These are phyloP conservation scores for Sporisorium scitamineum DNA, from an alignment of 1,284 basidiomycete genomes.

Conservation along the genomic window DNA sequence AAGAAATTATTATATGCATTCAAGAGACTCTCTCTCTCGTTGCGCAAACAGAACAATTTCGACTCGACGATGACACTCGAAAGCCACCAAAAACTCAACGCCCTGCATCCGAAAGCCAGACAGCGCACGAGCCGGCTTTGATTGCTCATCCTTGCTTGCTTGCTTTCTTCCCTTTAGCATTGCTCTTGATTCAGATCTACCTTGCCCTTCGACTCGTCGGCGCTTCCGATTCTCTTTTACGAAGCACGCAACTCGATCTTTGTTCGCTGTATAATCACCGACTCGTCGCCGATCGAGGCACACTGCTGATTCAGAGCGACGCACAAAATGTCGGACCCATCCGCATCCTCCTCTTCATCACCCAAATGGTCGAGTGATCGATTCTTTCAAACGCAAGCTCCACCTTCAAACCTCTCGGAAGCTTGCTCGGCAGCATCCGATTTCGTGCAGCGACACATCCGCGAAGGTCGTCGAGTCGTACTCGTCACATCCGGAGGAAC, in stretches of 20 bases:
- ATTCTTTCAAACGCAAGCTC: slow-evolving; percentile 58
- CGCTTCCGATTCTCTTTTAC: background rate
- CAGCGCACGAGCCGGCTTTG: slow-evolving; percentile 29
- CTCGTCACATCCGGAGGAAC: slow-evolving; percentile 78
- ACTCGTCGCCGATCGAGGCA: background rate
- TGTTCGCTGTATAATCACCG: background rate
- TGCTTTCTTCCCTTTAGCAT: background rate
- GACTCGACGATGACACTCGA: background rate
- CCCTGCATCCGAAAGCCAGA: background rate
- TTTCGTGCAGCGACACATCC: slow-evolving; percentile 80
- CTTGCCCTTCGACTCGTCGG: background rate
- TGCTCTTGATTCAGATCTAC: background rate
- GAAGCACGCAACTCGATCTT: background rate
- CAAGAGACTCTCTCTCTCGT: too few relatives aligned
- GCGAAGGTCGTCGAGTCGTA: slow-evolving; percentile 81
- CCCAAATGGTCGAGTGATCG: slow-evolving; percentile 53
- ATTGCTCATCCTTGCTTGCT: background rate
- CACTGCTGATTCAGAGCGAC: too few relatives aligned
- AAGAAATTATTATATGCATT: too few relatives aligned
- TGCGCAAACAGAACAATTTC: background rate
- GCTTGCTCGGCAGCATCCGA: slow-evolving; percentile 31
- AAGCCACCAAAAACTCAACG: background rate
- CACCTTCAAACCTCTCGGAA: slow-evolving; percentile 49
- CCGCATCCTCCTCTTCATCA: slow-evolving; percentile 22
- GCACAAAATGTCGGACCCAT: slow-evolving; percentile 35